These are phyloP conservation scores for Entomortierella parvispora DNA, from an alignment of 192 early-diverging fungal species.

Conservation along the genomic window DNA sequence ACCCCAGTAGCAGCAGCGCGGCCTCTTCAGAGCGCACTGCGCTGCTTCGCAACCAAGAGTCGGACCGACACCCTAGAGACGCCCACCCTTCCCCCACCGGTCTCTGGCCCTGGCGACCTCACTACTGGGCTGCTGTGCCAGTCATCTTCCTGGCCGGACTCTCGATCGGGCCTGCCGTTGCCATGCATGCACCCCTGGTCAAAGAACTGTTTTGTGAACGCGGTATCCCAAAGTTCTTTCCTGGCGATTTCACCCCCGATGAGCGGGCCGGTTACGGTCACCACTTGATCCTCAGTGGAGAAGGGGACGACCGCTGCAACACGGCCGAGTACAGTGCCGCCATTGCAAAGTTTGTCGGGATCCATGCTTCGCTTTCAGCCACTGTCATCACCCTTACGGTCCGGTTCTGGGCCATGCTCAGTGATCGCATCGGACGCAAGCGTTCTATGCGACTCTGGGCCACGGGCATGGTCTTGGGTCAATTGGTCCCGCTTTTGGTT, in stretches of 20 bases:
- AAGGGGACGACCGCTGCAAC: constrained; percentile 8
- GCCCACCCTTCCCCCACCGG: neutral
- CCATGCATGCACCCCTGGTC: constrained; percentile 9
- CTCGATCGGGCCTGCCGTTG: constrained; percentile 3
- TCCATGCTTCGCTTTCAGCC: constrained; percentile 3
- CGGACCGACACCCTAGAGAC: neutral
- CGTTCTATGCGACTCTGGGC: constrained; percentile 19
- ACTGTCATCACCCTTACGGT: constrained; percentile 26
- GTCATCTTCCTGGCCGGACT: constrained; percentile 31
- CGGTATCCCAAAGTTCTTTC: constrained; percentile 22
- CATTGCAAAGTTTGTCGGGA: constrained; percentile 35
- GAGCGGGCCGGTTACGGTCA: neutral
- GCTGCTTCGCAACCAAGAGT: neutral
- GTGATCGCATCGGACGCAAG: constrained; percentile 36
- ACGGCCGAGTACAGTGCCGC: constrained; percentile 46
- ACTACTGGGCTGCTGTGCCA: constrained; percentile 36
- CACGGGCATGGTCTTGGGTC: neutral
- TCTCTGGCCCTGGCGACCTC: constrained; percentile 42
- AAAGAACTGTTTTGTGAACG: constrained; percentile 40
- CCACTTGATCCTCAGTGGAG: no score
- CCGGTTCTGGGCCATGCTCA: constrained; percentile 25
- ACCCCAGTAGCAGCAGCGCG: no score
- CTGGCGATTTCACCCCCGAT: constrained; percentile 9
- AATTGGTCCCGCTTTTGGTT: constrained; percentile 7
- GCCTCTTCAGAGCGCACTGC: constrained; percentile 10